Evolutionary conservation across 2,329 filamentous ascomycete species (phyloP).

Genomic region (Paecilomyces fulvus): DNA sequence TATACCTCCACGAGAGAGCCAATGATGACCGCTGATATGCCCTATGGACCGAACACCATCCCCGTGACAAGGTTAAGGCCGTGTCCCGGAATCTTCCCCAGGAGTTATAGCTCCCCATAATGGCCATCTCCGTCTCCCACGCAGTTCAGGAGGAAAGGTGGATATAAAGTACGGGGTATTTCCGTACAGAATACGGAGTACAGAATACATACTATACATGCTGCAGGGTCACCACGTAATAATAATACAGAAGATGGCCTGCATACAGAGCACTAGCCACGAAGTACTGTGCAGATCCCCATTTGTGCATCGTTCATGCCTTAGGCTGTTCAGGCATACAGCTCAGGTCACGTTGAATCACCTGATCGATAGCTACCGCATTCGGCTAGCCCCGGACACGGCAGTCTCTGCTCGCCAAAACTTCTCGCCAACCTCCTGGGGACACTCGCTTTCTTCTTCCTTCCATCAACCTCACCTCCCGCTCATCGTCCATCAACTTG

Average conservation of each 20-base stretch:
- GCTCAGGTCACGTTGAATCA: conserved; percentile 1
- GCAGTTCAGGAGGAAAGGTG: neutral
- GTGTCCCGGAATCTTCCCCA: neutral
- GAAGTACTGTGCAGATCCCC: neutral
- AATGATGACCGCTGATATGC: neutral
- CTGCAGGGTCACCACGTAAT: neutral
- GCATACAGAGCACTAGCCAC: neutral
- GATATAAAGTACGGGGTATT: neutral
- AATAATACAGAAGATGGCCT: neutral
- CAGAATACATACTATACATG: neutral
- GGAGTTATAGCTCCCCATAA: neutral
- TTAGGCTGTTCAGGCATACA: neutral
- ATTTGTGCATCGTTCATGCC: neutral
- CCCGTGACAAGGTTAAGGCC: neutral
- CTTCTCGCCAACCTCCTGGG: conserved; percentile 6
- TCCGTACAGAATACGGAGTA: neutral
- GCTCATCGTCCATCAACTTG: neutral
- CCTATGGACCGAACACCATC: neutral
- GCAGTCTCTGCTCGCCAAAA: conserved; percentile 2
- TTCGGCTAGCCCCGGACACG: conserved; percentile 1
- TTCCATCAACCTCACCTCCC: conserved; percentile 1
- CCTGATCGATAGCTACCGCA: neutral
- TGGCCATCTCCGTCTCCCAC: neutral
- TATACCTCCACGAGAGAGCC: neutral
- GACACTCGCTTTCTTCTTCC: conserved; percentile 4